A percentile compares a stretch with the other conserved stretches of the same genome.
Evolutionary conservation across 2,329 filamentous ascomycete species (phyloP).

Genomic region (Madurella fahalii): DNA sequence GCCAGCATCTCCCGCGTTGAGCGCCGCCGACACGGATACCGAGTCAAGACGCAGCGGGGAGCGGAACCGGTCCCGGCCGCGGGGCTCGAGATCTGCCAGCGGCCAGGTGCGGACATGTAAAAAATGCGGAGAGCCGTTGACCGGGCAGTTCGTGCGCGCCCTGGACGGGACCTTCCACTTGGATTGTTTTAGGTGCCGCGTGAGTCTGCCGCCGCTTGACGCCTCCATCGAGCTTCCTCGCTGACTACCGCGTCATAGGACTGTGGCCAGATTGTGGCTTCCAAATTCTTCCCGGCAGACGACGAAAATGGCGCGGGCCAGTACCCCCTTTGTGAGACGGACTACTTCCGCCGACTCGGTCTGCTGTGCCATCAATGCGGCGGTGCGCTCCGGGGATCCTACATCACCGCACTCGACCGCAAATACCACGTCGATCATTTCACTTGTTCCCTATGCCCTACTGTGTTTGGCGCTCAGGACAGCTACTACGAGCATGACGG

Average conservation of each 20-base stretch:
- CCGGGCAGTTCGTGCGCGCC: conserved; percentile 93
- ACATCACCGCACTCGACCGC: conserved; percentile 94
- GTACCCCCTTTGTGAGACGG: conserved; percentile 94
- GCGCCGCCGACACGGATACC: conserved; percentile 33
- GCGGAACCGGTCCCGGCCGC: conserved; percentile 53
- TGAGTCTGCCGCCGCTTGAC: conserved; percentile 44
- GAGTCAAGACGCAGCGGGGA: conserved; percentile 53
- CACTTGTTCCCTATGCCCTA: conserved; percentile 93
- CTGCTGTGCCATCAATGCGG: conserved; percentile 90
- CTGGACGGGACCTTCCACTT: conserved; percentile 92
- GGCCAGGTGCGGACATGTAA: conserved; percentile 67
- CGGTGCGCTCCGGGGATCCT: conserved; percentile 88
- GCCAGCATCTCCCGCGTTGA: conserved; percentile 37
- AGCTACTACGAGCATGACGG: conserved; percentile 98
- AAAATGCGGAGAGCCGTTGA: conserved; percentile 83
- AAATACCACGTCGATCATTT: conserved; percentile 99
- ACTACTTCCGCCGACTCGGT: conserved; percentile 91
- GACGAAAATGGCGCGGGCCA: conserved; percentile 81
- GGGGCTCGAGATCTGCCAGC: conserved; percentile 48
- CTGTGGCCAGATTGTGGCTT: conserved; percentile 93
- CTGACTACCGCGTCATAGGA: conserved; percentile 55
- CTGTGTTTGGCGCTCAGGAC: conserved; percentile 96
- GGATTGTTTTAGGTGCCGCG: conserved; percentile 96
- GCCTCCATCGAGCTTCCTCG: background rate
- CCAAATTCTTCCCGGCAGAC: conserved; percentile 97